Evolutionary conservation across 208 protist genomes (phyloP), one percentile per base, ranked within the genome.

Genomic region (Endotrypanum monterogeii): DNA sequence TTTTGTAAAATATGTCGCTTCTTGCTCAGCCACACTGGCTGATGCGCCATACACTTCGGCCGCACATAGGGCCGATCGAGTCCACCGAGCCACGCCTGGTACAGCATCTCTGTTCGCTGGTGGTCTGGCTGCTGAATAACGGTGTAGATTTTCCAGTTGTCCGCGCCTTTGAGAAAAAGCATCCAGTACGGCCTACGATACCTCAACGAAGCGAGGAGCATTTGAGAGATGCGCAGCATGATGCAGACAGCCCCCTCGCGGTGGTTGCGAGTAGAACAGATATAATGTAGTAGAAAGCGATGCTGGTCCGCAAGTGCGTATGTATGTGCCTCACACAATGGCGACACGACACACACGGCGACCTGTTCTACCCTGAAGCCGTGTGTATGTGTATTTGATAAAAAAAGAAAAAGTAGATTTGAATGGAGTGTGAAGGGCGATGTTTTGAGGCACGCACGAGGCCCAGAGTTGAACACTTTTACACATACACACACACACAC

Each of bases 71-170:
- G 91, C 41, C 93, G 82, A 72, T 97, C 93, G 14, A 97, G 78
- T n/a, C 93, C 93, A 44, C 93, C 93, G 0, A 97, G 89, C 91
- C 93, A 97, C 32, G 93, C 90, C 87, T 97, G 93, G 74, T 97
- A 97, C 57, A 96, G 78, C 93, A 97, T 97, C 80, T 97, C 93
- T 25, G 91, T 97, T 54, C 93, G 91, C 74, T 97, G 91, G 74
- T 96, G 91, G 54, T 96, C 93, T 3, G 93, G 90, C 83, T 97
- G 90, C 78, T 96, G 90, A 48, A 96, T 95, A 58, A 95, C 91
- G 5, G 93, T 97, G 83, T 97, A 97, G 54, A 97, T 96, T 71
- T 88, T 88, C 91, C 93, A 97, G 81, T 97, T 95, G 74, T 97
- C 91, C n/a, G 88, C 89, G 60, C 84, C 85, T 39, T 96, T 94